Base-by-base conservation (phyloP, 2,329 filamentous ascomycete genomes). In the Magnaporthales sp. region DNA sequence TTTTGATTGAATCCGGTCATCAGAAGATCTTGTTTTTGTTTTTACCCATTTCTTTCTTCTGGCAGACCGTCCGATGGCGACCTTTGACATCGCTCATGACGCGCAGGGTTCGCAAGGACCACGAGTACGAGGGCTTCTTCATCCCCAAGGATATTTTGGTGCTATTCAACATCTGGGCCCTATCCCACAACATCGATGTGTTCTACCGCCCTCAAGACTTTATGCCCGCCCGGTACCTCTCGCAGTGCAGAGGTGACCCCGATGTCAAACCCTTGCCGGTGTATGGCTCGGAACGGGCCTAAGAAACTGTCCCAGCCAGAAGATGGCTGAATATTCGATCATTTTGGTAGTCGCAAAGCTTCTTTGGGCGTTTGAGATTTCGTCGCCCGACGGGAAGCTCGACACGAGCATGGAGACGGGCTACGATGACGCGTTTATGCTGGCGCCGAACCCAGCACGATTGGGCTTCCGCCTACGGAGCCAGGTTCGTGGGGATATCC, bases 91-190 rank as follows among this genome's bases (percentile, higher is more conserved):
- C 22, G 72, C 51, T 56, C n/a, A 56, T 79, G 1, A 81, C 81
- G 0, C 79, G 82, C 66, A 77, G 77, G 10, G 74, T 80, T 78
- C 0, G 76, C 79, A 29, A 76, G 58, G 81, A 84, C 62, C 81
- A 85, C 67, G 71, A 74, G 19, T 85, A 83, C 70, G 76, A 78
- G 62, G 81, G 80, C 13, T 83, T 80, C 69, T 73, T 77, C 15
- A 82, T 85, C 27, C 82, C 83, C 2, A 75, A 78, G 2, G 81
- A 79, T 0, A 82, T 83, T 0, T 79, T 77, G 0, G 73, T 86
- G 0, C 64, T 77, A 3, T 69, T 72, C 26, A 77, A 77, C 65
- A 69, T 72, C 38, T 83, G 67, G 68, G 77, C 67, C 22, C 70
- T 72, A 67, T 68, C 71, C 56, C 66, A 70, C 51, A 70, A 72